Percentiles rank a stretch among this genome's conserved stretches.
These are phyloP conservation scores for Podila verticillata DNA, from an alignment of 192 early-diverging fungal species.

Conservation along the genomic window DNA sequence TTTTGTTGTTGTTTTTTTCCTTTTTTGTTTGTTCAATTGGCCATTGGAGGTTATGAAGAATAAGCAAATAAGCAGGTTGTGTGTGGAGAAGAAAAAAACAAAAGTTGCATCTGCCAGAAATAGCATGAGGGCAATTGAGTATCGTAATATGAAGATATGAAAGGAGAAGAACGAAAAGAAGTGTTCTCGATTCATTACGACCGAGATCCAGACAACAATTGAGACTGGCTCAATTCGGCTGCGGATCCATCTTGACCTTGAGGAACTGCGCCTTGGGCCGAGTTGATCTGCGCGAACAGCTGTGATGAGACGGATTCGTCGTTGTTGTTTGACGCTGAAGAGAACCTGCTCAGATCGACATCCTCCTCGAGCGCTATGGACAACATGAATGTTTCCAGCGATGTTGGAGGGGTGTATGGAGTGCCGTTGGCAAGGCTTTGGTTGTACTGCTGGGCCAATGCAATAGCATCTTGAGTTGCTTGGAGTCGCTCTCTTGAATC, in stretches of 20 bases:
- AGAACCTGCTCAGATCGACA: conserved; percentile 23
- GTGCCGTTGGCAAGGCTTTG: conserved; percentile 9
- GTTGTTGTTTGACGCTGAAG: conserved; percentile 14
- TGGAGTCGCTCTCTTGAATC: conserved; percentile 1
- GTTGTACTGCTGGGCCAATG: conserved; percentile 16
- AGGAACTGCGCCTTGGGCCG: no score
- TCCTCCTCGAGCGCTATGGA: conserved; percentile 22
- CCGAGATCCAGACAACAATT: conserved; percentile 39
- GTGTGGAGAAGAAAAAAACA: background rate
- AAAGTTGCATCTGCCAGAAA: background rate
- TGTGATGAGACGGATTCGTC: background rate
- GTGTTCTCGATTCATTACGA: conserved; percentile 1
- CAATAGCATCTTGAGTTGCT: background rate
- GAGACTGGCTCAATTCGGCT: conserved; percentile 27
- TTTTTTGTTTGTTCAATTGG: background rate
- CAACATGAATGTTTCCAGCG: conserved; percentile 28
- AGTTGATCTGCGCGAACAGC: background rate
- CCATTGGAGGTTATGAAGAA: no score
- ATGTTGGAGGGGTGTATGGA: background rate
- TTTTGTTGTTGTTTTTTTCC: conserved; percentile 7
- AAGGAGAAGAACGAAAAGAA: background rate
- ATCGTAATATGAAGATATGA: background rate
- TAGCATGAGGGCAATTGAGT: background rate
- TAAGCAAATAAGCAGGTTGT: no score
- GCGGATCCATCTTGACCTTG: background rate